Evolutionary conservation across 2,329 filamentous ascomycete genomes (phyloP), one percentile per base, ranked within the genome.

Genomic region (Aspergillus aculeatinus): DNA sequence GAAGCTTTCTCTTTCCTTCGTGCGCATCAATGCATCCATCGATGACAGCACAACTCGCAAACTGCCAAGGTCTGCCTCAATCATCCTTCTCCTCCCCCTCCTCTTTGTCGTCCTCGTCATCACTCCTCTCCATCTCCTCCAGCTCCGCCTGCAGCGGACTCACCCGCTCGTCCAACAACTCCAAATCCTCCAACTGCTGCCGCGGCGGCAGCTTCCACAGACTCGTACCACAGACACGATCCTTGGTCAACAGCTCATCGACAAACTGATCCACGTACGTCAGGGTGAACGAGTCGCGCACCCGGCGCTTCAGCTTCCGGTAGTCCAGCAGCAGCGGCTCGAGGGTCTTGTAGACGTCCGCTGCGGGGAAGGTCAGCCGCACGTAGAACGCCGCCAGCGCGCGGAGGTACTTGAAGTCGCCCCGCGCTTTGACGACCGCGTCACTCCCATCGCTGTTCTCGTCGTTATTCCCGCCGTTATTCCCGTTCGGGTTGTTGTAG

Each of bases 381-480:
- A 96, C 86, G 76, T 99, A 98, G 74, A 99, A 98, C 1, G 89
- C 89, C 0, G 93, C 94, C 65, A 99, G 81, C 0, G 91, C 93
- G 60, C 93, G 87, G 57, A 99, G 81, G 76, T 99, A 99, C 65
- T 88, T 88, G 74, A 84, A 87, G 48, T 83, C 78, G 12, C 76
- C 76, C 4, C 67, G 69, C 1, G 70, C 64, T 51, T 77, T 74
- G 27, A 77, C 61, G 1, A 78, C 69, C 0, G 66, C 69, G 10
- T 63, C 69, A 14, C 63, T 67, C 10, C 71, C 63, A 1, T 54
- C 67, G 12, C 64, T 59, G 47, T 73, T 67, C 49, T 69, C 67
- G 5, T 61, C 55, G 2, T 68, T 67, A 7, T 63, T 54, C 2
- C 58, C 60, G 16, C 25, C 64, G 54, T 57, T 72, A 60, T 42